Evolutionary conservation across 345 rosid species (phyloP), one percentile per base, ranked within the genome.

Genomic region (Ceriops zippeliana): DNA sequence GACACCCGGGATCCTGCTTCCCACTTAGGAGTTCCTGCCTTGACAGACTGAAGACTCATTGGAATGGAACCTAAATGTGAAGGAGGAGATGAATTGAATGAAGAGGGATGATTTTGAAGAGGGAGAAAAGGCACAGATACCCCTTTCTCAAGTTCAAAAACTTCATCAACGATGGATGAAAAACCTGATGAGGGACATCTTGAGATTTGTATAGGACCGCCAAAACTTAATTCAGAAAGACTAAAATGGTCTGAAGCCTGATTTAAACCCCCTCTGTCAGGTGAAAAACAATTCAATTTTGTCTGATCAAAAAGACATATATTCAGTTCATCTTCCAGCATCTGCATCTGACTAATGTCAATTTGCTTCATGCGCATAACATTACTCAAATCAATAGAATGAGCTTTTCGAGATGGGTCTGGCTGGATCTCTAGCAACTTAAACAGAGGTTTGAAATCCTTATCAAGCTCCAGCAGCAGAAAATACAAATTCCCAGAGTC

Each of bases 391-490:
- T 91, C 97, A 71, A 26, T 83, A 46, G 73, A 77, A 70, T 78
- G 87, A 69, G 79, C 79, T 72, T 79, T 87, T 68, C 81, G 89
- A 34, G 83, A 83, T 8, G 75, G 73, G 81, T 83, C 91, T 58
- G 79, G 74, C 34, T 76, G 86, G 69, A 82, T 85, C 77, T 92
- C 97, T 60, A 84, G 78, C 81, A 96, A 77, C 81, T 85, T 86
- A 70, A 92, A 96, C 76, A 86, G 74, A 27, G 98, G 97, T 60
- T 87, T 96, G 81, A 90, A 96, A 71, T 96, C 97, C 73, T 89
- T 90, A 80, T 90, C 98, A 35, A 90, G 92, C 75, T 90, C 92
- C 93, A 89, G 82, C 71, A 92, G 84, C 81, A 96, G 75, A 79
- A 85, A 87, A 79, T 91, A 91, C 20, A 91, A 90, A 70, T 87